These are phyloP conservation scores for Ogataea salicorniae DNA, from an alignment of 805 yeast genomes.

Conservation along the genomic window DNA sequence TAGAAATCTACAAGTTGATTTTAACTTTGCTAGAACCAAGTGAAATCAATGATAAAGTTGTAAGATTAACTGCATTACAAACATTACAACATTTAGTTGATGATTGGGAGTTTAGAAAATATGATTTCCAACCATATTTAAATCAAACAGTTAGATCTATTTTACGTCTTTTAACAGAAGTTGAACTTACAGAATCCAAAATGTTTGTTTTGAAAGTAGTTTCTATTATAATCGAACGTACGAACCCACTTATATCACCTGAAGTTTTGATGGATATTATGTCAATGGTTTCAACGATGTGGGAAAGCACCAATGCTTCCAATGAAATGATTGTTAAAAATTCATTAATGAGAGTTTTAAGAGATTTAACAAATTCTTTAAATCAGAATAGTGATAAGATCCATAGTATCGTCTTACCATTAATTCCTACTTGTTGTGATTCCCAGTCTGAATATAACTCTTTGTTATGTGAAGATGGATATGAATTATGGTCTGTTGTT, in stretches of 20 bases:
- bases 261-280: constrained; percentile 48
- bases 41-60: constrained; percentile 67
- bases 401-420: constrained; percentile 57
- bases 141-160: constrained; percentile 45
- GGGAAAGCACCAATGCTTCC: constrained; percentile 55
- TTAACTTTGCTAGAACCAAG: constrained; percentile 37
- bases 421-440: constrained; percentile 58
- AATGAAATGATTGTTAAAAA: constrained; percentile 45
- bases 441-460: constrained; percentile 49
- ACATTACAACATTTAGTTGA: constrained; percentile 66
- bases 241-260: constrained; percentile 57
- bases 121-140: constrained; percentile 61
- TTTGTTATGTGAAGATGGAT: constrained; percentile 77
- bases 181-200: constrained; percentile 68
- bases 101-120: constrained; percentile 81
- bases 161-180: constrained; percentile 43
- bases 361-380: constrained; percentile 50
- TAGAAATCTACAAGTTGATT: constrained; percentile 55
- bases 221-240: constrained; percentile 54
- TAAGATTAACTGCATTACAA: constrained; percentile 66
- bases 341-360: constrained; percentile 50
- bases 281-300: constrained; percentile 58
- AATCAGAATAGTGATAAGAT: constrained; percentile 45
- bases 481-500: constrained; percentile 73
- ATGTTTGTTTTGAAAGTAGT: constrained; percentile 66